These are phyloP conservation scores for Emergomyces africanus DNA, from an alignment of 2,329 filamentous ascomycete species.

Conservation along the genomic window DNA sequence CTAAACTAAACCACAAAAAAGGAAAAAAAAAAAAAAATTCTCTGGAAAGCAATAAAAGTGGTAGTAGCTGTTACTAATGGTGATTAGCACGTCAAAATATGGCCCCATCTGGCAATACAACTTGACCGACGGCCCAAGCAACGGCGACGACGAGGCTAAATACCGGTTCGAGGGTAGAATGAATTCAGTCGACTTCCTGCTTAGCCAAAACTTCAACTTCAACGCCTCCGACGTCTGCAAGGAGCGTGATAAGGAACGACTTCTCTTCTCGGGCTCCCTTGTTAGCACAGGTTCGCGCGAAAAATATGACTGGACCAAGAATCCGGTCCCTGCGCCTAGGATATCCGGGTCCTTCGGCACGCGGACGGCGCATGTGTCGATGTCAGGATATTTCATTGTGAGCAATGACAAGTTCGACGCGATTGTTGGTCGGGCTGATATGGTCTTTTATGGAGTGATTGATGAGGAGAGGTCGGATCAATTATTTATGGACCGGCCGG, in stretches of 20 bases:
- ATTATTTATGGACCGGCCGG: neutral
- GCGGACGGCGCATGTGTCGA: neutral
- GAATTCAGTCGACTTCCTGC: neutral
- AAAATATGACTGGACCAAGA: neutral
- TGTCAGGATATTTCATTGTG: neutral
- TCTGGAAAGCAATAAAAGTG: too few species aligned
- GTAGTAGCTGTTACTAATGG: neutral
- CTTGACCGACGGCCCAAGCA: neutral
- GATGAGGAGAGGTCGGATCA: neutral
- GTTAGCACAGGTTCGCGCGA: neutral
- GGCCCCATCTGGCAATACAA: neutral
- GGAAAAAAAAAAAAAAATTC: too few species aligned
- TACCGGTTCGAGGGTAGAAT: neutral
- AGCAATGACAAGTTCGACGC: neutral
- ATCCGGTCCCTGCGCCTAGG: neutral
- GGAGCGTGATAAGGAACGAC: neutral
- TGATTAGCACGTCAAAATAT: neutral
- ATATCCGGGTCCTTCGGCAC: neutral
- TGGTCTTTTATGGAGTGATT: neutral
- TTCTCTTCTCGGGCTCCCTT: neutral
- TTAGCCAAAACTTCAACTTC: neutral
- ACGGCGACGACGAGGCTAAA: neutral
- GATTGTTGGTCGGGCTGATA: neutral
- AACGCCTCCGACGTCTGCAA: neutral
- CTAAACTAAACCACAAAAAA: neutral